Percentiles rank a stretch among this genome's conserved stretches.
These are phyloP conservation scores for Fraxinus dipetala DNA, from an alignment of 305 asterid species.

Conservation along the genomic window DNA sequence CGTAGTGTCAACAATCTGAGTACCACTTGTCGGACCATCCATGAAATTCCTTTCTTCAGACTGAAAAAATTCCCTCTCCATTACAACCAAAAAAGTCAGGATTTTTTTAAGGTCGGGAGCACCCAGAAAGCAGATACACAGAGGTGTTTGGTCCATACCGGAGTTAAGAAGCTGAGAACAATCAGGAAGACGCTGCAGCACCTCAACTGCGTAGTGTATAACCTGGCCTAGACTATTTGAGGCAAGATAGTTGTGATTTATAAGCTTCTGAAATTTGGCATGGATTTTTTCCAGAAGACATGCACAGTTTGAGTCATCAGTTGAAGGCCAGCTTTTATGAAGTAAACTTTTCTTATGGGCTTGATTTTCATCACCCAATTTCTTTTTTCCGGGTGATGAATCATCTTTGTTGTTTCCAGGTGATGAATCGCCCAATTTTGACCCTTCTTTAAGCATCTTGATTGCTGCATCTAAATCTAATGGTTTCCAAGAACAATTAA, in stretches of 20 bases:
- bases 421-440: constrained; percentile 21
- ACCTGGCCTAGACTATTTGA: constrained; percentile 78
- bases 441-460: constrained; percentile 46
- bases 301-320: constrained; percentile 76
- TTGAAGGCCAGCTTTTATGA: constrained; percentile 63
- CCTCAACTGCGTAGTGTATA: constrained; percentile 76
- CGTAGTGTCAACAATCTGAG: constrained; percentile 40
- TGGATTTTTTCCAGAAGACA: constrained; percentile 77
- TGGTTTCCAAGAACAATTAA: constrained; percentile 80
- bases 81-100: constrained; percentile 44
- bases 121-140: constrained; percentile 76
- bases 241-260: constrained; percentile 63
- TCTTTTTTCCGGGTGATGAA: constrained; percentile 50
- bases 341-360: constrained; percentile 43
- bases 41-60: constrained; percentile 48
- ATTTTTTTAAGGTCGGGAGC: constrained; percentile 69
- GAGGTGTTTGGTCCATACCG: constrained; percentile 65
- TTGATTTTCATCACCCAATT: constrained; percentile 57
- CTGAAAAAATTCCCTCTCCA: constrained; percentile 59
- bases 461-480: constrained; percentile 62
- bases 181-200: constrained; percentile 60
- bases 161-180: constrained; percentile 64
- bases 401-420: constrained; percentile 38
- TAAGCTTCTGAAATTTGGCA: constrained; percentile 53
- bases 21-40: constrained; percentile 40